Percentiles rank a stretch among this genome's conserved stretches.
These are phyloP conservation scores for Trypanosoma rangeli DNA, from an alignment of 208 protist genomes.

Conservation along the genomic window DNA sequence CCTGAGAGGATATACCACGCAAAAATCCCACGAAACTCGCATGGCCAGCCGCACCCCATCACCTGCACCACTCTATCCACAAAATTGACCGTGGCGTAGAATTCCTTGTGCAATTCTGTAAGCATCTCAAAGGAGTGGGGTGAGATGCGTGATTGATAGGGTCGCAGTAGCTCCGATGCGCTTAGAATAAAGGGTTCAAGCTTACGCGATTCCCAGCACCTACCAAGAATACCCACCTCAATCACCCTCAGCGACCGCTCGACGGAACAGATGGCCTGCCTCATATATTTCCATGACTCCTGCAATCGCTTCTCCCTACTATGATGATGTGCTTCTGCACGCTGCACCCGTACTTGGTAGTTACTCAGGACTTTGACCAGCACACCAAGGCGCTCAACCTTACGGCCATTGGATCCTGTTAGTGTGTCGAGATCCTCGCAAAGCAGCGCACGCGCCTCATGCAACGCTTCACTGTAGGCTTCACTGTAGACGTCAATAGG, in stretches of 20 bases:
- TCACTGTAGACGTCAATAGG: slow-evolving; percentile 35
- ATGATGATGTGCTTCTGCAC: slow-evolving; percentile 41
- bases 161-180: slow-evolving; percentile 37
- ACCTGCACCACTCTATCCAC: slow-evolving; percentile 55
- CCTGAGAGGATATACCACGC: slow-evolving; percentile 53
- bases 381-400: slow-evolving; percentile 45
- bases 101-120: slow-evolving; percentile 51
- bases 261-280: slow-evolving; percentile 37
- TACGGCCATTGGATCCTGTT: not conserved
- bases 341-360: slow-evolving; percentile 51
- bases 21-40: slow-evolving; percentile 53
- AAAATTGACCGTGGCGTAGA: slow-evolving; percentile 67
- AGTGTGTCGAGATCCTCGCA: slow-evolving; percentile 48
- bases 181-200: slow-evolving; percentile 50
- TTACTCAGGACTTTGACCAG: slow-evolving; percentile 54
- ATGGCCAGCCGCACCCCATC: slow-evolving; percentile 68
- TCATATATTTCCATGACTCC: slow-evolving; percentile 54
- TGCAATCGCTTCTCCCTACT: slow-evolving; percentile 39
- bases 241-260: slow-evolving; percentile 43
- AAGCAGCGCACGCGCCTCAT: slow-evolving; percentile 31
- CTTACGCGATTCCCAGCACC: slow-evolving; percentile 43
- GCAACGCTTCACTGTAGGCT: slow-evolving; percentile 36
- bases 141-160: slow-evolving; percentile 50
- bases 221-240: slow-evolving; percentile 60
- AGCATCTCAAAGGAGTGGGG: slow-evolving; percentile 68